Percentiles rank a stretch among this genome's conserved stretches.
Conservation (phyloP, 2,329 filamentous ascomycete genomes). For the Byssothecium circinans region DNA sequence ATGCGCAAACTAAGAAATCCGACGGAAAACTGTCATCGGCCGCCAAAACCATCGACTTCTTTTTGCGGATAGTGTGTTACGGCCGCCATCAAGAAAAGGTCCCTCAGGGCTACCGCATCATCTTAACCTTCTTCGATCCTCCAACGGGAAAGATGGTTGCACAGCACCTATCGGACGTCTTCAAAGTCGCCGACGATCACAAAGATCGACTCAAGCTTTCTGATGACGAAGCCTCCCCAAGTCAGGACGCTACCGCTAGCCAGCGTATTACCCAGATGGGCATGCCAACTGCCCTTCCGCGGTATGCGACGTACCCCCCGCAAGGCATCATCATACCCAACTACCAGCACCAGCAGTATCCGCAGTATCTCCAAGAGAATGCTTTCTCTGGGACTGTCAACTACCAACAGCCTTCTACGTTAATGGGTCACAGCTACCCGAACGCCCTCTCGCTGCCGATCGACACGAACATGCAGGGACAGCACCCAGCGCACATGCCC, state of each 20-base stretch:
- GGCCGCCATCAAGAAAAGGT: conserved; percentile 91
- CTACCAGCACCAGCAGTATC: neutral
- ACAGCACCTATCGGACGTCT: conserved; percentile 75
- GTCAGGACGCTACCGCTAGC: neutral
- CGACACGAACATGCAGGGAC: neutral
- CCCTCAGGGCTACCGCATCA: conserved; percentile 74
- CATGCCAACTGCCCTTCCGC: neutral
- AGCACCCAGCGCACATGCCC: neutral
- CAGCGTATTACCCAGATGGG: too few relatives aligned
- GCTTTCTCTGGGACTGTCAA: conserved; percentile 3
- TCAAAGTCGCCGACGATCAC: conserved; percentile 98
- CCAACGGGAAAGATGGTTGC: conserved; percentile 73
- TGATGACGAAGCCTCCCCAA: too few relatives aligned
- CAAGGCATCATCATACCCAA: neutral
- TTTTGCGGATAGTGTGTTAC: conserved; percentile 97
- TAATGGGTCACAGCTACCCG: conserved; percentile 11
- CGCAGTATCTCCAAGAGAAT: neutral
- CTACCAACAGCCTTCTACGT: conserved; percentile 19
- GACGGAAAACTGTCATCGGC: conserved; percentile 16
- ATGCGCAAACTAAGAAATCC: conserved; percentile 20
- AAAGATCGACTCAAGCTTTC: too few relatives aligned
- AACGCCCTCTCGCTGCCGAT: conserved; percentile 14
- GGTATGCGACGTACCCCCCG: too few relatives aligned
- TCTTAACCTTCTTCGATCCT: conserved; percentile 86
- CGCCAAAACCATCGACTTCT: conserved; percentile 77